phyloP scores from a whole-genome alignment of 345 rosid species.

The Erodium maritimum region DNA sequence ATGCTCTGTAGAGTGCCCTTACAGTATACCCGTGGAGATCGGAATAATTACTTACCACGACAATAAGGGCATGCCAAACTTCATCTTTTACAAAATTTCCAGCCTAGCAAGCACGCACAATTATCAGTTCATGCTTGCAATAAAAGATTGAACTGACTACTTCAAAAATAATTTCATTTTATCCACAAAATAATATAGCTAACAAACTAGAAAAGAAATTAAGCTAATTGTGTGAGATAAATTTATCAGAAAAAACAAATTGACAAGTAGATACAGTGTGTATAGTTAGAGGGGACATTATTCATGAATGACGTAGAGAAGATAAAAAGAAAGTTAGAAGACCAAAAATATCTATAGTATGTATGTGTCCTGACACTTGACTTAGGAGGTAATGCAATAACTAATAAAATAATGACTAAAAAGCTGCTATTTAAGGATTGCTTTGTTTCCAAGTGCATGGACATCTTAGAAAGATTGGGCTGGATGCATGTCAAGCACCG shows the following conservation, averaged over 20 bases:
- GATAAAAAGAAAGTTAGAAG: not conserved
- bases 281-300: not conserved
- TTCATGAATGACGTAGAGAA: not conserved
- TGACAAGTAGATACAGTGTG: not conserved
- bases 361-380: not conserved
- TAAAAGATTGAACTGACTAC: not conserved
- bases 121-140: constrained; percentile 11
- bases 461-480: not conserved
- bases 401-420: too few species aligned
- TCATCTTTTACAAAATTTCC: constrained; percentile 97
- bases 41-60: constrained; percentile 84
- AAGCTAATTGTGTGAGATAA: not conserved
- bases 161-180: too few species aligned
- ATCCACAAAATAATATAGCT: not conserved
- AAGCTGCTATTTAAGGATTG: not conserved
- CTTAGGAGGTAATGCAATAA: not conserved
- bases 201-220: too few species aligned
- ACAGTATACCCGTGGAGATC: constrained; percentile 94
- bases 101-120: constrained; percentile 61
- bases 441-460: not conserved
- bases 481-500: too few species aligned
- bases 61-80: constrained; percentile 92
- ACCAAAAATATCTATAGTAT: not conserved
- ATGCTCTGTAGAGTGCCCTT: constrained; percentile 75
- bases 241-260: too few species aligned